Evolutionary conservation across 73 alveolate genomes (phyloP).

Genomic region (Blepharisma stoltei): DNA sequence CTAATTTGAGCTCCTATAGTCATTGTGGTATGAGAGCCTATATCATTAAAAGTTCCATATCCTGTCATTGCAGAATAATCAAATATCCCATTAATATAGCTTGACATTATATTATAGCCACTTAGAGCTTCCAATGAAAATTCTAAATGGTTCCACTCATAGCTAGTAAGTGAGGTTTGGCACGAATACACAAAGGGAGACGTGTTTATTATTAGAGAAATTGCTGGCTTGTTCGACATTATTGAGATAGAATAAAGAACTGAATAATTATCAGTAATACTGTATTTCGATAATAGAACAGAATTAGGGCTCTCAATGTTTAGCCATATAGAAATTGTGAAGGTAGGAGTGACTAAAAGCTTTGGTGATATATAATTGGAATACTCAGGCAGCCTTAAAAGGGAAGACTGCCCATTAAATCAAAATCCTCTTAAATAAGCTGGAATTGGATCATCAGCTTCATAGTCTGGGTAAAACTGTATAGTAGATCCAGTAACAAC

Average conservation of each 20-base stretch:
- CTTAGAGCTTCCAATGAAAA: no score
- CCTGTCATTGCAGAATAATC: no score
- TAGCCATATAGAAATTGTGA: neutral
- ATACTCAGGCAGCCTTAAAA: conserved; percentile 4
- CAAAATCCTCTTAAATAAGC: conserved; percentile 9
- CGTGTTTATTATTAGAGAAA: neutral
- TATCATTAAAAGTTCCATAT: no score
- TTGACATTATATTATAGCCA: no score
- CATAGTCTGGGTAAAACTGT: conserved; percentile 9
- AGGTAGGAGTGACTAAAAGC: neutral
- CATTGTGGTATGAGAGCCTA: no score
- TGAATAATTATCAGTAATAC: neutral
- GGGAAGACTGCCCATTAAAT: neutral
- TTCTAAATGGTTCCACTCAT: no score
- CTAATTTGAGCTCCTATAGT: no score
- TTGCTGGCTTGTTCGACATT: neutral
- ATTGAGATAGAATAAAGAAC: neutral
- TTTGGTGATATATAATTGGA: neutral
- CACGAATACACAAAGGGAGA: neutral
- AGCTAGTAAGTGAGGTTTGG: no score
- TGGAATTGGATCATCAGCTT: neutral
- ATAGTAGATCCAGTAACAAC: neutral
- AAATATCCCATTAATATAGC: no score
- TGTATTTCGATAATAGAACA: neutral
- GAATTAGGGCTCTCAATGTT: neutral